Base-by-base conservation (phyloP, 2,329 filamentous ascomycete genomes). In the Pseudogymnoascus sp. region DNA sequence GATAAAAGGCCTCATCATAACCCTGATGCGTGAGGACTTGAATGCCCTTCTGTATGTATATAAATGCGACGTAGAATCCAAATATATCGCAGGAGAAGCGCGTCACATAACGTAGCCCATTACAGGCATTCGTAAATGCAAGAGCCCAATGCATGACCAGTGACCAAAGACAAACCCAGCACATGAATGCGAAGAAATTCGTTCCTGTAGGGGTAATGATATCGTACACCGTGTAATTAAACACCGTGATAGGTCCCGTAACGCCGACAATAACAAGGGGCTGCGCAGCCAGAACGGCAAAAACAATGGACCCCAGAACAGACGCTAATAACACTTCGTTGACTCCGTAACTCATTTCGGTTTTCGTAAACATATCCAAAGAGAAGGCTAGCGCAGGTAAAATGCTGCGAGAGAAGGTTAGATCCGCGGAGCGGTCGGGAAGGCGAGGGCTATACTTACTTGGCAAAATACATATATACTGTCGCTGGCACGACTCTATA, bases 381-480 rank as follows among this genome's bases (percentile, higher is more conserved):
- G 90, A 95, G 77, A 96, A 96, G 59, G 92, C 92, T 65, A 96
- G 77, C 1, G 92, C 91, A 0, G 92, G 91, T 11, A 96, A 77
- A 71, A 96, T 95, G 77, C 90, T 95, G 71, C 61, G 62, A 61
- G 59, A 62, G 17, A 63, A 23, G 11, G 53, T 67, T n/a, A 70
- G 65, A 46, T 64, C 62, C 35, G 65, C 26, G 15, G 5, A 19
- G 15, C 31, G 40, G 17, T 42, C 35, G n/a, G 33, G 38, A 63
- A 56, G 62, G 31, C 56, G 61, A 61, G 56, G 59, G 50, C 38
- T 60, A 53, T 53, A 65, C 81, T 72, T 81, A 93, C 90, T 96
- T 96, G 67, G 91, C 91, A 82, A 96, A 96, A 78, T 95, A 96
- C 90, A 96, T 96, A 76, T 96, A 96, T 31, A 96, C 79, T 9